Evolutionary conservation across 306 rosid genomes (phyloP).

Genomic region (Carpinus viminea): DNA sequence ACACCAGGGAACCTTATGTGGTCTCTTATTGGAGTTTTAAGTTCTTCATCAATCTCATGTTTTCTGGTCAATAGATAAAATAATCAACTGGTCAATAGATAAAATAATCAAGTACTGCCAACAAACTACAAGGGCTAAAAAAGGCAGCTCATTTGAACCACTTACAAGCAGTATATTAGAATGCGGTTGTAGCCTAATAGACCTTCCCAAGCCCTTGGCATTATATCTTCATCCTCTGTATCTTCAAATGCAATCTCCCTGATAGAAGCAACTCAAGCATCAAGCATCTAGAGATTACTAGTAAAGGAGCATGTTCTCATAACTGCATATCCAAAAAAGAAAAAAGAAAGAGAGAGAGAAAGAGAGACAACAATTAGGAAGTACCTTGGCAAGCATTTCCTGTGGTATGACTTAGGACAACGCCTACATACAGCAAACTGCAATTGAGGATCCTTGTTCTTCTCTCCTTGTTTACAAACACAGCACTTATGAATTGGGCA

Average conservation of each 20-base stretch:
- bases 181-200: constrained; percentile 72
- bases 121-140: constrained; percentile 27
- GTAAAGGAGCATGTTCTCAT: constrained; percentile 7
- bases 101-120: constrained; percentile 15
- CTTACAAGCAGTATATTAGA: constrained; percentile 92
- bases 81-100: constrained; percentile 42
- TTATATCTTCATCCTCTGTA: constrained; percentile 38
- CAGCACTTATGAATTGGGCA: constrained; percentile 86
- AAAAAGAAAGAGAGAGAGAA: not conserved
- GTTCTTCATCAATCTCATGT: constrained; percentile 65
- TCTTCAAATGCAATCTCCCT: constrained; percentile 65
- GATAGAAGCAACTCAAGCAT: constrained; percentile 45
- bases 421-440: constrained; percentile 96
- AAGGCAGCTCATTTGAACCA: constrained; percentile 15
- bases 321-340: not conserved
- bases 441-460: constrained; percentile 50
- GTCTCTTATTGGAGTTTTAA: constrained; percentile 77
- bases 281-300: constrained; percentile 16
- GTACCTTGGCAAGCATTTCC: constrained; percentile 91
- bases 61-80: constrained; percentile 48
- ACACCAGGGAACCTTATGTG: constrained; percentile 66
- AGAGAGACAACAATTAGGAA: constrained; percentile 4
- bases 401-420: constrained; percentile 86
- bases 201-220: constrained; percentile 75
- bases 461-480: constrained; percentile 75